Conservation (phyloP, 805 yeast species). For the Peterozyma toletana region DNA sequence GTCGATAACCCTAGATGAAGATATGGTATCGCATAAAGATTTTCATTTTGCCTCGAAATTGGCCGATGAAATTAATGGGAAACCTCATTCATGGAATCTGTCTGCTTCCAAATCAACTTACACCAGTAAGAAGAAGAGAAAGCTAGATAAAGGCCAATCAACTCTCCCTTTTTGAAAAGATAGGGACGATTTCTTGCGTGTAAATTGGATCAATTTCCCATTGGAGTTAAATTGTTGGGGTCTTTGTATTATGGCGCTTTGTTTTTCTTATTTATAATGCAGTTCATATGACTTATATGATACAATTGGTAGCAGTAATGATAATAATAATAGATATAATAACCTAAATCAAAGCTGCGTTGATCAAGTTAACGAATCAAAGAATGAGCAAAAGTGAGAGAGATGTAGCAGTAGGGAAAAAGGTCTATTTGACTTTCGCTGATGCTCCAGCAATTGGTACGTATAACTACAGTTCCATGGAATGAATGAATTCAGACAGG, state of each 20-base stretch:
- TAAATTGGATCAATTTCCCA: neutral
- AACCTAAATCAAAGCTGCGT: too few relatives aligned
- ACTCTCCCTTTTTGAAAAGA: slow-evolving; percentile 4
- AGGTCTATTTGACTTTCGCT: slow-evolving; percentile 51
- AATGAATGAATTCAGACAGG: neutral
- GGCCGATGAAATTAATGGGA: slow-evolving; percentile 2
- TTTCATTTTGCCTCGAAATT: slow-evolving; percentile 7
- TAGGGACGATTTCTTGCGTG: neutral
- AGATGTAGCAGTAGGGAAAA: neutral
- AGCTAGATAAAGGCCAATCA: slow-evolving; percentile 8
- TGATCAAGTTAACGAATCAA: neutral
- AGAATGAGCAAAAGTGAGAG: neutral
- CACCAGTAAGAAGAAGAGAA: slow-evolving; percentile 1
- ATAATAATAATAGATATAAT: too few relatives aligned
- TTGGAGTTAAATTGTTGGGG: neutral
- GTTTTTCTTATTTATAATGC: neutral
- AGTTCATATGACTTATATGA: neutral
- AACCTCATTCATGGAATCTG: neutral
- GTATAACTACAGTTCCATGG: slow-evolving; percentile 16
- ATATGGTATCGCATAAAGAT: slow-evolving; percentile 7
- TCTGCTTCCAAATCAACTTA: neutral
- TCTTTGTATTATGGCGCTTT: neutral
- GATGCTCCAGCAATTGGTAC: slow-evolving; percentile 80
- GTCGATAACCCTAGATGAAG: slow-evolving; percentile 3
- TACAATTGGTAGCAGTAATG: neutral